Evolutionary conservation across 768 basidiomycete species (phyloP).

Genomic region (Termitomyces sp.): DNA sequence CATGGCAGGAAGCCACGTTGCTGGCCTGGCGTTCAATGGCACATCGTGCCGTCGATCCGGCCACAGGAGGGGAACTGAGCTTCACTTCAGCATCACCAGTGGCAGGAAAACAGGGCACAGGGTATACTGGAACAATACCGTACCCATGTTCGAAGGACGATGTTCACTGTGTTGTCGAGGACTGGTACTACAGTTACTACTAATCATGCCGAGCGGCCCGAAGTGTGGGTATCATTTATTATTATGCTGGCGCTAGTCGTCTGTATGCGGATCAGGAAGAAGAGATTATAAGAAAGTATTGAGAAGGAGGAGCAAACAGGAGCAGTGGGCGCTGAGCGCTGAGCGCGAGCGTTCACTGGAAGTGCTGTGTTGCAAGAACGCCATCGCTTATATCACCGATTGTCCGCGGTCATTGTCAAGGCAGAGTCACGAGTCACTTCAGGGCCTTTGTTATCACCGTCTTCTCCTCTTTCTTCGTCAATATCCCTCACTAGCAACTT

Average conservation of each 20-base stretch:
- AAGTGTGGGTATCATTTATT: neutral
- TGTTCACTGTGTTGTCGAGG: conserved; percentile 64
- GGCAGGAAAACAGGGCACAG: conserved; percentile 9
- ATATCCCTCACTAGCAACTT: neutral
- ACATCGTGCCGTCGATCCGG: conserved; percentile 22
- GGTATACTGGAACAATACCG: conserved; percentile 26
- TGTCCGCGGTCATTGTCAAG: no score
- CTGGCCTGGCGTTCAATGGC: conserved; percentile 43
- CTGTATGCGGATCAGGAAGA: neutral
- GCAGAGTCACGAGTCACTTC: conserved; percentile 8
- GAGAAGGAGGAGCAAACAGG: neutral
- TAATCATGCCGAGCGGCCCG: neutral
- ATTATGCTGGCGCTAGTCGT: neutral
- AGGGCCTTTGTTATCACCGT: conserved; percentile 4
- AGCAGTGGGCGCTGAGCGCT: neutral
- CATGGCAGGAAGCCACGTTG: conserved; percentile 28
- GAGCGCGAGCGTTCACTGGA: no score
- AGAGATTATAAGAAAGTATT: neutral
- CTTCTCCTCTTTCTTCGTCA: conserved; percentile 6
- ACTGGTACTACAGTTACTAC: conserved; percentile 20
- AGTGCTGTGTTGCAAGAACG: neutral
- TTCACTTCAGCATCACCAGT: conserved; percentile 7
- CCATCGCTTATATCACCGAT: neutral
- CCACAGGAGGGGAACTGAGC: conserved; percentile 17
- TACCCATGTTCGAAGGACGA: conserved; percentile 58